These are phyloP conservation scores for Pseudoneurospora amorphoporcata DNA, from an alignment of 495 filamentous ascomycete species.

Conservation along the genomic window DNA sequence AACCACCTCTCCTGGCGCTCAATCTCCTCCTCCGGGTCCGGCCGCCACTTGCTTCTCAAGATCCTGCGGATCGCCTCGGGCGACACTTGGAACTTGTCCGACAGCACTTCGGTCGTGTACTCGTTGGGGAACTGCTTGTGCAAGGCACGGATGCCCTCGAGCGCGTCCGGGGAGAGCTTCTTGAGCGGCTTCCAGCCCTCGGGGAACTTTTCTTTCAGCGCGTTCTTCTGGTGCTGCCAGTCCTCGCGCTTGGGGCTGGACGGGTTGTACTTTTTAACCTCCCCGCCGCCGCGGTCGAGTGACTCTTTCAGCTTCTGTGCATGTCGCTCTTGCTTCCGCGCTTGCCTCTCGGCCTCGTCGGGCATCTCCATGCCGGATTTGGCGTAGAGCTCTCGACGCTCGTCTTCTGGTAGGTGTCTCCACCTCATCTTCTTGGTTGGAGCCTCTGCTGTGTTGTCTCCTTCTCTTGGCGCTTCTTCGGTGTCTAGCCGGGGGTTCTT, in stretches of 20 bases:
- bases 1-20: slow-evolving; percentile 64
- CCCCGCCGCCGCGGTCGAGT: not conserved
- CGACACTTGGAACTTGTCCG: slow-evolving; percentile 72
- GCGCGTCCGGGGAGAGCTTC: slow-evolving; percentile 79
- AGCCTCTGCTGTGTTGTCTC: not conserved
- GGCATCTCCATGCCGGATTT: not conserved
- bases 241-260: not conserved
- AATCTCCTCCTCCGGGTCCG: slow-evolving; percentile 48
- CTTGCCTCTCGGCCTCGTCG: not conserved
- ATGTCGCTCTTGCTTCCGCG: not conserved
- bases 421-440: not conserved
- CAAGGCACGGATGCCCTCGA: slow-evolving; percentile 75
- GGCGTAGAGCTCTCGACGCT: not conserved
- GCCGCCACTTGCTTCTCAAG: slow-evolving; percentile 73
- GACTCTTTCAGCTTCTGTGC: not conserved
- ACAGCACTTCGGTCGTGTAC: slow-evolving; percentile 65
- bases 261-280: not conserved
- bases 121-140: slow-evolving; percentile 60
- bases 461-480: not conserved
- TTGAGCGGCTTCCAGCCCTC: slow-evolving; percentile 72
- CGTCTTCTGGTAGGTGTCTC: not conserved
- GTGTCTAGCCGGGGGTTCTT: not conserved
- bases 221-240: slow-evolving; percentile 20
- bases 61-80: slow-evolving; percentile 81
- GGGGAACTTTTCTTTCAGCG: slow-evolving; percentile 49